A percentile compares a stretch with the other conserved stretches of the same genome.
These are phyloP conservation scores for Otatea glauca DNA, from an alignment of 176 grass and related monocot genomes.

Conservation along the genomic window DNA sequence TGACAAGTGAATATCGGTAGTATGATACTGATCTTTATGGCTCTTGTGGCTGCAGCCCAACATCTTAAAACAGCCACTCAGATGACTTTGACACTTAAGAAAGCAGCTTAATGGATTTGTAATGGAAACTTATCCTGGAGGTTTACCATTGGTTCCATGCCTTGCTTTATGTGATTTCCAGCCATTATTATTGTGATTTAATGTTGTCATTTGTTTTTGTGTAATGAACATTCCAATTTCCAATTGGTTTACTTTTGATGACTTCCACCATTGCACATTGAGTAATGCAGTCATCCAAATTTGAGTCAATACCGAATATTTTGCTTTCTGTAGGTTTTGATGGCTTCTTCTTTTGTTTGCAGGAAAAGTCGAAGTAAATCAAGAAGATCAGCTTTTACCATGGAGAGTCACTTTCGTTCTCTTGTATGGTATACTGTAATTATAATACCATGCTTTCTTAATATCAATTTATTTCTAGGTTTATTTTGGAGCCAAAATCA, in stretches of 20 bases:
- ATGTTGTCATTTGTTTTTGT: neutral
- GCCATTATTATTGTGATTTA: neutral
- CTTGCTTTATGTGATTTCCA: neutral
- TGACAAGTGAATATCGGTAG: constrained; percentile 6
- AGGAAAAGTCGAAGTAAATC: constrained; percentile 94
- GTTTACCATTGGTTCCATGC: neutral
- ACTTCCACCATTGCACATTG: neutral
- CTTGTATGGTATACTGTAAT: constrained; percentile 23
- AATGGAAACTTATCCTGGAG: neutral
- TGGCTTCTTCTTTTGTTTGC: constrained; percentile 53
- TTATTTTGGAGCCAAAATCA: constrained; percentile 95
- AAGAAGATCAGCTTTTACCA: constrained; percentile 26
- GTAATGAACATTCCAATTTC: constrained; percentile 3
- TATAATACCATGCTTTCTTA: constrained; percentile 3
- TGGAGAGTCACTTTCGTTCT: neutral
- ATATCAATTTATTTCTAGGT: constrained; percentile 47
- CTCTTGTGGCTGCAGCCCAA: neutral
- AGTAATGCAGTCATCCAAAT: neutral
- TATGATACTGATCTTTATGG: neutral
- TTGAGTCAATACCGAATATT: neutral
- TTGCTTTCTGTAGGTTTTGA: constrained; percentile 40
- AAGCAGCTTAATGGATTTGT: constrained; percentile 14
- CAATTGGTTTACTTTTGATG: constrained; percentile 16
- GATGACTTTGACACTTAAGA: constrained; percentile 16
- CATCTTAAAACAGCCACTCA: neutral